These are phyloP conservation scores for Quercus tomentella DNA, from an alignment of 331 rosid genomes.

Conservation along the genomic window DNA sequence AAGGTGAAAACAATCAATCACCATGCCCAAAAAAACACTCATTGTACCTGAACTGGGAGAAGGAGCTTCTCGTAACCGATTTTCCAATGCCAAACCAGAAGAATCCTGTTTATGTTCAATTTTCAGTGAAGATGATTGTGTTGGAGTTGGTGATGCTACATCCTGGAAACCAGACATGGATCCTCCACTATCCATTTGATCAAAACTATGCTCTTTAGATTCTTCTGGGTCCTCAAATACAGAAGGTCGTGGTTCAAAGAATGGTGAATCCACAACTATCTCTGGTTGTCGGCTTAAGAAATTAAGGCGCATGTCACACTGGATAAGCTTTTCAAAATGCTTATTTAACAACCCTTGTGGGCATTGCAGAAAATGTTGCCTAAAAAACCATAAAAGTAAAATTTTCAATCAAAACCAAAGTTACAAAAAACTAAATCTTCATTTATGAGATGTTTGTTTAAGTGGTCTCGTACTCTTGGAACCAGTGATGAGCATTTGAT, in stretches of 20 bases:
- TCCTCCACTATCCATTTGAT: slow-evolving; percentile 46
- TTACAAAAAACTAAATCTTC: background rate
- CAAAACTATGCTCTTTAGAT: slow-evolving; percentile 37
- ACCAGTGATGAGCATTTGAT: too few species aligned
- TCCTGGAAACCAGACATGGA: slow-evolving; percentile 49
- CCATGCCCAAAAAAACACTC: background rate
- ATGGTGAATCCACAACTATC: slow-evolving; percentile 62
- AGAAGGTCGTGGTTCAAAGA: slow-evolving; percentile 55
- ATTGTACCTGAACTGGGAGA: slow-evolving; percentile 77
- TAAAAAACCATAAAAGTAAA: slow-evolving; percentile 30
- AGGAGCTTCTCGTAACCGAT: slow-evolving; percentile 54
- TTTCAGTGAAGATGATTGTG: slow-evolving; percentile 66
- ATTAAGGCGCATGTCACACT: slow-evolving; percentile 75
- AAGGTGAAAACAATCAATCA: background rate
- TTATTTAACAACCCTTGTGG: slow-evolving; percentile 77
- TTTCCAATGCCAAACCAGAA: slow-evolving; percentile 41
- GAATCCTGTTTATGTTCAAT: slow-evolving; percentile 55
- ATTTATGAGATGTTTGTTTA: too few species aligned
- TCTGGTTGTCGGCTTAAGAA: slow-evolving; percentile 81
- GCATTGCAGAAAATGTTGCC: slow-evolving; percentile 88
- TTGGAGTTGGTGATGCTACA: slow-evolving; percentile 57
- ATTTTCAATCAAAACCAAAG: slow-evolving; percentile 11
- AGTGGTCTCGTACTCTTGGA: too few species aligned
- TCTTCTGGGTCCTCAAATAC: slow-evolving; percentile 45
- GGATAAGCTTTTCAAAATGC: slow-evolving; percentile 96